Conservation (phyloP, 164 flowering plant species). For the Buxus sempervirens region DNA sequence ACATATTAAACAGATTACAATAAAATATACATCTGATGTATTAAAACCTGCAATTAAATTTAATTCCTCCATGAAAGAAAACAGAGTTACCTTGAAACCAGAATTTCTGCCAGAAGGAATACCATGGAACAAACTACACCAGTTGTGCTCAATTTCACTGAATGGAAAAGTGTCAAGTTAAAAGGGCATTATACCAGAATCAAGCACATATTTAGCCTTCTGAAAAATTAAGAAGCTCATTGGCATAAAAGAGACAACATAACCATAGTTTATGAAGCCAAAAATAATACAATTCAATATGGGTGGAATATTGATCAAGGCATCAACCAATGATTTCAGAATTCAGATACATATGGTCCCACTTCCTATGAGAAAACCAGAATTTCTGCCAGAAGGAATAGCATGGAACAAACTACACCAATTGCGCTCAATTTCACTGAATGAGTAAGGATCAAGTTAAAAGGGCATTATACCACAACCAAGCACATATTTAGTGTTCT, state of each 20-base stretch:
- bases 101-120: slow-evolving; percentile 90
- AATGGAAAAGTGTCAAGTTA: slow-evolving; percentile 18
- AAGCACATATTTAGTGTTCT: neutral
- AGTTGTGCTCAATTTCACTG: slow-evolving; percentile 90
- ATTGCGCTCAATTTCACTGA: too few species aligned
- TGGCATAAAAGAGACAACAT: too few species aligned
- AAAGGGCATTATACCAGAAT: neutral
- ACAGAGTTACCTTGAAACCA: slow-evolving; percentile 77
- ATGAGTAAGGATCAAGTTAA: slow-evolving; percentile 15
- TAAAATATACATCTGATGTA: neutral
- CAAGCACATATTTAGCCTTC: neutral
- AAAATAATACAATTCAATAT: neutral
- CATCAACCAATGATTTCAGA: neutral
- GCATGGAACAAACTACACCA: too few species aligned
- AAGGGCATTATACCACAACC: neutral
- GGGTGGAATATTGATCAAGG: neutral
- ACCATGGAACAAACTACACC: slow-evolving; percentile 57
- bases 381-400: too few species aligned
- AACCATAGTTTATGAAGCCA: too few species aligned
- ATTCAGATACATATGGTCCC: neutral
- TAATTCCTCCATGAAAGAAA: neutral
- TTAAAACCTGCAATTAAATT: neutral
- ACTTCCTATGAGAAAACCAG: too few species aligned
- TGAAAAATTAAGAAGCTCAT: neutral
- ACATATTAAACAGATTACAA: neutral